Base-by-base conservation (phyloP, 176 grass and related monocot genomes). In the Cymbopogon citratus region DNA sequence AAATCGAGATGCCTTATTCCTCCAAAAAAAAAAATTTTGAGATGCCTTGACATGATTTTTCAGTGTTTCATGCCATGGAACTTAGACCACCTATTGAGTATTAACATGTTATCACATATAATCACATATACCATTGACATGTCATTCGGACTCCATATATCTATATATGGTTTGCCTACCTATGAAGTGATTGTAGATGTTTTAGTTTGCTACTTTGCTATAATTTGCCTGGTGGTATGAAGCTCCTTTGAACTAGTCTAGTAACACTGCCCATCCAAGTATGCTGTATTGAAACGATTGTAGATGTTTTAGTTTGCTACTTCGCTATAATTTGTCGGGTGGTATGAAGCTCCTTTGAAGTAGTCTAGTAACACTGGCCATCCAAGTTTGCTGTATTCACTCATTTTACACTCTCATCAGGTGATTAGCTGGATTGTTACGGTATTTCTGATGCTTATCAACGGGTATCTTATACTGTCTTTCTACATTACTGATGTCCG, bases 401-500 rank as follows among this genome's bases (percentile, higher is more conserved):
- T 44, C 36, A 2, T 19, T 81, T 82, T 81, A 3, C 71, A 6
- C 45, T 90, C 65, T 87, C 16, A 63, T 39, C 66, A 98, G 95
- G 95, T 89, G 59, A 64, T 98, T 45, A 92, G 88, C 63, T 98
- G 95, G 95, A 85, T 92, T 71, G 86, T 98, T n/a, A 91, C 89
- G 6, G 71, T 76, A 9, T 92, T 98, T 84, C 82, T 98, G 63
- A 98, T 98, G 77, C 85, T 92, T 74, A 94, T 98, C 87, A 98
- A 98, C 56, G 95, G 92, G 23, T 98, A 94, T 75, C 92, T 98
- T 74, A 86, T 98, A 73, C 66, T 98, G 28, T 83, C 83, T 68
- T 98, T 98, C 84, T 94, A 92, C 52, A 59, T 87, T 39, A 75
- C 80, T 29, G 92, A 94, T 89, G 45, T 98, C 24, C 88, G 60